Conservation (phyloP, 441 rosid species). For the Adansonia gregorii region DNA sequence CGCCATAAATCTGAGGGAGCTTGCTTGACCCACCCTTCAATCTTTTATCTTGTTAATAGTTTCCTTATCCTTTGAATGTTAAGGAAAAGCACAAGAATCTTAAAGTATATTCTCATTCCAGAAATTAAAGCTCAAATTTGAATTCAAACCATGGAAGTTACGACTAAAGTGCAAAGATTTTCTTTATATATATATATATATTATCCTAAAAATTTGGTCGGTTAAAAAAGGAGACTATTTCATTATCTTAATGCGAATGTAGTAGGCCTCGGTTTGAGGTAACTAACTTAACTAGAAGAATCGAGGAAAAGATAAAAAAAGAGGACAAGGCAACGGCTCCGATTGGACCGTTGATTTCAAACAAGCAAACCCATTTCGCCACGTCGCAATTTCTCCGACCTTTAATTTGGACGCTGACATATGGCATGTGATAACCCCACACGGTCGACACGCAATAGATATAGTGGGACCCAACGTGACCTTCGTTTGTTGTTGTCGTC, state of each 20-base stretch:
- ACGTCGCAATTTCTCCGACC: slow-evolving; percentile 23
- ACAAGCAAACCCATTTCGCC: neutral
- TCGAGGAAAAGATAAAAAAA: neutral
- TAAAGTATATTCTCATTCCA: slow-evolving; percentile 2
- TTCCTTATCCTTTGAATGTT: neutral
- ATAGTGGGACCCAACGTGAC: slow-evolving; percentile 31
- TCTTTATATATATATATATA: neutral
- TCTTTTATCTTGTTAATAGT: neutral
- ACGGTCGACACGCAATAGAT: slow-evolving; percentile 28
- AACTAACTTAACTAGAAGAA: slow-evolving; percentile 40
- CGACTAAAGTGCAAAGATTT: neutral
- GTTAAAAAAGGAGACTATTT: neutral
- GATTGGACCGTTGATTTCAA: slow-evolving; percentile 16
- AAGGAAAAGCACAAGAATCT: neutral
- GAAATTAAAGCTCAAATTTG: too few relatives aligned
- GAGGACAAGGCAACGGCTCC: neutral
- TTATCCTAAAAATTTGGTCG: slow-evolving; percentile 4
- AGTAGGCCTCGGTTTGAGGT: slow-evolving; percentile 20
- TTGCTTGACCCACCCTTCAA: neutral
- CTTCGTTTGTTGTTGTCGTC: neutral
- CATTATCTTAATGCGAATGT: neutral
- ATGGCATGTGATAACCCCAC: neutral
- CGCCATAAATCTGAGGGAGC: neutral
- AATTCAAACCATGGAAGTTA: neutral
- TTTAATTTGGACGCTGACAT: neutral